Percentiles rank a stretch among this genome's conserved stretches.
phyloP scores from a whole-genome alignment of 2,329 filamentous ascomycete genomes.

The Exophiala mesophila region DNA sequence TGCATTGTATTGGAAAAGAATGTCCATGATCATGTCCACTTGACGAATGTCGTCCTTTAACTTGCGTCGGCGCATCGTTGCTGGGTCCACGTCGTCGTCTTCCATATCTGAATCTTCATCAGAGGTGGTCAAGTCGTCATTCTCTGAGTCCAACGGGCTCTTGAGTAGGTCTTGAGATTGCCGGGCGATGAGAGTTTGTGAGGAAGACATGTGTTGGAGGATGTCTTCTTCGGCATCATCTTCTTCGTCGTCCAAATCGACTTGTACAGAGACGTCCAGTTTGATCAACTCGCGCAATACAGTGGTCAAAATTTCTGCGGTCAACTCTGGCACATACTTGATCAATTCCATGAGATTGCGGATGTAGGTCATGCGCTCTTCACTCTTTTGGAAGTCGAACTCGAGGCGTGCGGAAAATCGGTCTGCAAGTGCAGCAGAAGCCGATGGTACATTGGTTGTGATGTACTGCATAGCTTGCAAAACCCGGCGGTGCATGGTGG shows the following conservation, averaged over 20 bases:
- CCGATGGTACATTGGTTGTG: conserved; percentile 74
- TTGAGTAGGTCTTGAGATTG: conserved; percentile 41
- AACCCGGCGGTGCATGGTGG: conserved; percentile 65
- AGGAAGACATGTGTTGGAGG: conserved; percentile 47
- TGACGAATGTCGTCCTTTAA: conserved; percentile 82
- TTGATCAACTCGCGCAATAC: conserved; percentile 85
- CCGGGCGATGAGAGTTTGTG: conserved; percentile 28
- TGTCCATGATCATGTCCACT: conserved; percentile 83
- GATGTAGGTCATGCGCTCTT: conserved; percentile 81
- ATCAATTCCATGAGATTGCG: conserved; percentile 75
- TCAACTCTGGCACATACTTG: conserved; percentile 71
- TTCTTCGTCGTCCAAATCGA: conserved; percentile 87
- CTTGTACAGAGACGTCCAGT: conserved; percentile 91
- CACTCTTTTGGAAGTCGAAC: conserved; percentile 68
- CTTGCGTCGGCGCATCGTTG: conserved; percentile 54
- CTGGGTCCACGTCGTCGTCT: conserved; percentile 53
- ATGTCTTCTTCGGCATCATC: conserved; percentile 77
- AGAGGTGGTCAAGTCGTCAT: conserved; percentile 29
- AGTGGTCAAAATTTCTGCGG: conserved; percentile 73
- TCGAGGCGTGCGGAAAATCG: conserved; percentile 68
- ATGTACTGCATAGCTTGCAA: conserved; percentile 73
- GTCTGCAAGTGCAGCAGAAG: conserved; percentile 63
- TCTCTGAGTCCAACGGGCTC: conserved; percentile 44
- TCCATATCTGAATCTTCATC: conserved; percentile 70
- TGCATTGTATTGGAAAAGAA: conserved; percentile 78